Conservation (phyloP, 306 rosid species). For the Trifolium dubium region DNA sequence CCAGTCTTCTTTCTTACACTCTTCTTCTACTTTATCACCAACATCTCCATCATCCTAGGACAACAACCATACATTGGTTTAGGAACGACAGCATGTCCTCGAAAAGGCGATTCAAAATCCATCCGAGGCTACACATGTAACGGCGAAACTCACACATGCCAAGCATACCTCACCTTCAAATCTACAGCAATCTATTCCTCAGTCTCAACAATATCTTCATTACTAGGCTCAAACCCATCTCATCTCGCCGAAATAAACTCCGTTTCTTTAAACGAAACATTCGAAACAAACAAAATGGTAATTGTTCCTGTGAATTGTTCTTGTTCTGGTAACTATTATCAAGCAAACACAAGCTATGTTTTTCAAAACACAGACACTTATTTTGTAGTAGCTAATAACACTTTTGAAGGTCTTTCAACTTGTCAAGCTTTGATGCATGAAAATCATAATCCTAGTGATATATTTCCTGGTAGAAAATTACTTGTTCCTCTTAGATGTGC, state of each 20-base stretch:
- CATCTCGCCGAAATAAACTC: constrained; percentile 60
- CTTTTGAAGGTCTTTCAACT: constrained; percentile 77
- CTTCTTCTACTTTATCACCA: constrained; percentile 20
- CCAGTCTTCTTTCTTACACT: constrained; percentile 37
- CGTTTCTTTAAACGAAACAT: constrained; percentile 53
- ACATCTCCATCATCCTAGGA: constrained; percentile 45
- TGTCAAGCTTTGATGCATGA: constrained; percentile 73
- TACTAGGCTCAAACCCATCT: constrained; percentile 63
- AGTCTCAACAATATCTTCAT: constrained; percentile 63
- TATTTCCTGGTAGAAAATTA: constrained; percentile 51
- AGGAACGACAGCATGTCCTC: constrained; percentile 52
- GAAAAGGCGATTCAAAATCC: constrained; percentile 49
- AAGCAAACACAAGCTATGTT: constrained; percentile 62
- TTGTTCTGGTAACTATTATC: constrained; percentile 69
- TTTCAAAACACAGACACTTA: constrained; percentile 42
- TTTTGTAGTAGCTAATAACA: constrained; percentile 50
- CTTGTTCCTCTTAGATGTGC: constrained; percentile 89
- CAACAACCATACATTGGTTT: constrained; percentile 81
- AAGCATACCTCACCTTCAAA: constrained; percentile 78
- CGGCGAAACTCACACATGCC: constrained; percentile 66
- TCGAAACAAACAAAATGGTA: constrained; percentile 58
- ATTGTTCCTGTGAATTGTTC: constrained; percentile 79
- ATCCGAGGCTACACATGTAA: constrained; percentile 75
- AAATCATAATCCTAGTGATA: constrained; percentile 33
- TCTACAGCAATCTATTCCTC: constrained; percentile 65